Percentiles rank a stretch among this genome's conserved stretches.
Conservation (phyloP, 768 basidiomycete genomes). For the Psilocybe tampanensis region DNA sequence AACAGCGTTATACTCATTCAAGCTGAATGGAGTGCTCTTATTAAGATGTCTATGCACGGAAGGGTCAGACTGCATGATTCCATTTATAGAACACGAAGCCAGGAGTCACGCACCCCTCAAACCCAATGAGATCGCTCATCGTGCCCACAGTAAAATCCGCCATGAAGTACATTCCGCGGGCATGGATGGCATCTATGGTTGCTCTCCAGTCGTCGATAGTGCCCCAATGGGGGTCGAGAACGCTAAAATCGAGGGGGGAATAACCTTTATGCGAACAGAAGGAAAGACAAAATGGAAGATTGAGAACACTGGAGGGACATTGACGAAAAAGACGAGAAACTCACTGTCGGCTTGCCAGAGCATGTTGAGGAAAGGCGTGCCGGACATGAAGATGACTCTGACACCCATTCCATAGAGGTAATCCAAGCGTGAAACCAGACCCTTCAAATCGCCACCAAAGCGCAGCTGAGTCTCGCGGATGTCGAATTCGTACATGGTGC, state of each 20-base stretch:
- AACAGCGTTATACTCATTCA: constrained; percentile 69
- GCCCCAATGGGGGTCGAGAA: constrained; percentile 94
- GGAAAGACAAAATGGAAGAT: constrained; percentile 15
- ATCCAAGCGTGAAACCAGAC: constrained; percentile 74
- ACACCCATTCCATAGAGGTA: constrained; percentile 92
- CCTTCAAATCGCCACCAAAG: constrained; percentile 87
- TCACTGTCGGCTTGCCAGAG: constrained; percentile 95
- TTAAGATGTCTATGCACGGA: constrained; percentile 65
- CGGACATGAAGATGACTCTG: constrained; percentile 84
- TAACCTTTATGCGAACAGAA: constrained; percentile 58
- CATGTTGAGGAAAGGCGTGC: constrained; percentile 94
- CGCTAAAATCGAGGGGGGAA: constrained; percentile 88
- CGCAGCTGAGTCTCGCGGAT: constrained; percentile 88
- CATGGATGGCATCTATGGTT: constrained; percentile 76
- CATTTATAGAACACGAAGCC: constrained; percentile 11
- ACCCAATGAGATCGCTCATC: constrained; percentile 86
- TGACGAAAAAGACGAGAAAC: constrained; percentile 31
- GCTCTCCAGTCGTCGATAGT: constrained; percentile 77
- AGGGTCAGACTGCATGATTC: constrained; percentile 7
- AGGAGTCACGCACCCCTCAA: constrained; percentile 57
- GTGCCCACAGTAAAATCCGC: constrained; percentile 94
- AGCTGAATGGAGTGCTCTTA: constrained; percentile 73
- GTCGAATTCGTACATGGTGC: constrained; percentile 79
- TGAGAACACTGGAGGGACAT: background rate
- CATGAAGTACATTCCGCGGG: constrained; percentile 89